Base-by-base conservation (phyloP, 331 rosid genomes). In the Malus hybrid region DNA sequence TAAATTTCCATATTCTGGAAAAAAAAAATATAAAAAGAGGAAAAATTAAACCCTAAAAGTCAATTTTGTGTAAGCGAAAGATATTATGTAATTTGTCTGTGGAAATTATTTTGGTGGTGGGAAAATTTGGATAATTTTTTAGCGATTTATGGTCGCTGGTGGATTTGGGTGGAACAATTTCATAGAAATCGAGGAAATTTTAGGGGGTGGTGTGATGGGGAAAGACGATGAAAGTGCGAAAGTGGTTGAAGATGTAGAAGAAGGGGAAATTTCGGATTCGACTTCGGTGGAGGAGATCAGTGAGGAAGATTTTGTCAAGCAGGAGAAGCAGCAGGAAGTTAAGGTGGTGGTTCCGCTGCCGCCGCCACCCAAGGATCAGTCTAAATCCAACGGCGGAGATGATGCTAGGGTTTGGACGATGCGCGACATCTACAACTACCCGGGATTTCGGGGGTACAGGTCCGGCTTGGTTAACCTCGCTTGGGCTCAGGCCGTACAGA, bases 401-500 rank as follows among this genome's bases (percentile, higher is more conserved):
- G 79, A 84, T 14, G 10, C 90, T 86, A 89, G 93, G 91, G 89
- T 90, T 84, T 90, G 91, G 92, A 87, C 93, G 73, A 84, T 89
- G 86, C 86, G 75, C 19, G 93, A 92, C 72, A 82, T 95, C 70
- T 92, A 87, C 78, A 75, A 79, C 80, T 88, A 92, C 75, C 97
- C 95, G 4, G 74, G 92, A 11, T 83, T 85, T 62, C 86, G 89
- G 0, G 96, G 98, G 6, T 89, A 91, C 76, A 82, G 88, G 28
- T 67, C 95, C 5, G 96, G 86, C 13, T 79, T 89, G 90, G 90
- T 84, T 48, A 90, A 82, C 79, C 85, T 95, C 33, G 99, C 97
- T 65, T 95, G 99, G 99, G 99, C 99, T 6, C 92, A 88, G 71
- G 99, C 91, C 11, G 97, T 95, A 32, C 99, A 95, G 96, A 95